Conservation (phyloP, 768 basidiomycete genomes). For the Fistulinella prunicolor region DNA sequence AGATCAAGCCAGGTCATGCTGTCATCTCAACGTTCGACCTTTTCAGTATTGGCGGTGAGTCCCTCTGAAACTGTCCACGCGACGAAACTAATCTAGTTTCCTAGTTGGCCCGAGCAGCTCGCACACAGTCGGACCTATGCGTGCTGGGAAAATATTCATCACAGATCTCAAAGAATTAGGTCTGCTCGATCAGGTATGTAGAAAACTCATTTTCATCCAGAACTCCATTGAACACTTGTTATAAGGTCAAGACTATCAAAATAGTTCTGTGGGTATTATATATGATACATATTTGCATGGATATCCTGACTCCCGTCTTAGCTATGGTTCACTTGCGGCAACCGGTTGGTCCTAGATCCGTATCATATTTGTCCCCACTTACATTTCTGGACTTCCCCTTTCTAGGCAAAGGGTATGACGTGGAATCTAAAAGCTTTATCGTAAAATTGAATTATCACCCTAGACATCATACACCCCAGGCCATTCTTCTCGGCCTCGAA, state of each 20-base stretch:
- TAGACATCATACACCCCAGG: constrained; percentile 87
- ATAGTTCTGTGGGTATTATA: constrained; percentile 63
- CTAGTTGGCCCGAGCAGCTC: constrained; percentile 60
- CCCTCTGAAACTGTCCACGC: background rate
- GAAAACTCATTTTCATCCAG: background rate
- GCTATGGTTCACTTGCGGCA: constrained; percentile 91
- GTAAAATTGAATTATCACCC: constrained; percentile 1
- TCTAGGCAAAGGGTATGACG: constrained; percentile 70
- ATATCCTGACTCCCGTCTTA: constrained; percentile 25
- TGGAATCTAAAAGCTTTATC: constrained; percentile 1
- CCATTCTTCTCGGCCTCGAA: constrained; percentile 80
- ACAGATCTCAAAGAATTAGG: constrained; percentile 64
- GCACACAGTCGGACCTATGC: constrained; percentile 83
- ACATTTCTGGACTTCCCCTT: constrained; percentile 3
- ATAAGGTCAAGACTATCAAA: constrained; percentile 74
- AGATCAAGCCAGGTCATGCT: constrained; percentile 66
- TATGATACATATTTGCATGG: background rate
- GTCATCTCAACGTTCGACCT: constrained; percentile 93
- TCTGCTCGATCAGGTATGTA: constrained; percentile 62
- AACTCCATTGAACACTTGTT: background rate
- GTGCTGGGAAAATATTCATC: constrained; percentile 87
- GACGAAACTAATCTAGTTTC: constrained; percentile 22
- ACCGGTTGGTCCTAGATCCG: constrained; percentile 53
- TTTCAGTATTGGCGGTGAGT: constrained; percentile 84
- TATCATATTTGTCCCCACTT: constrained; percentile 5